Conservation (phyloP, 768 basidiomycete genomes). For the Boletus coccyginus region DNA sequence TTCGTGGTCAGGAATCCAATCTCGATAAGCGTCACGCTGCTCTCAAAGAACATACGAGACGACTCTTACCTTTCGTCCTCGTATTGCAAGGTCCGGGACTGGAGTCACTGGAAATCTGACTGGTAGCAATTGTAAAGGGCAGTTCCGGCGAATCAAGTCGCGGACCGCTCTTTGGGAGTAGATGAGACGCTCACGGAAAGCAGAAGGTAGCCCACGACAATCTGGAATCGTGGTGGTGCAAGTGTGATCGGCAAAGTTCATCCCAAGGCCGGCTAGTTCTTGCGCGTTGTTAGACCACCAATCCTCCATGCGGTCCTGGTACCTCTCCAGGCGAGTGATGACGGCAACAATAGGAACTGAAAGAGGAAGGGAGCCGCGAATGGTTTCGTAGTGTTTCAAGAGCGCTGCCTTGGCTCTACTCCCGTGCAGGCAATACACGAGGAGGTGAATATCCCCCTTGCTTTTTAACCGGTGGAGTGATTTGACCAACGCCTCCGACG, state of each 20-base stretch:
- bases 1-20: neutral
- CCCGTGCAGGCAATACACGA: slow-evolving; percentile 22
- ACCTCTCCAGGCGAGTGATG: slow-evolving; percentile 21
- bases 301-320: slow-evolving; percentile 19
- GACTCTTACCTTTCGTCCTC: slow-evolving; percentile 1
- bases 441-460: slow-evolving; percentile 13
- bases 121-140: neutral
- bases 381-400: slow-evolving; percentile 14
- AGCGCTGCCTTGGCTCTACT: slow-evolving; percentile 17
- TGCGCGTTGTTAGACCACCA: slow-evolving; percentile 20
- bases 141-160: slow-evolving; percentile 13
- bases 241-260: slow-evolving; percentile 20
- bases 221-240: slow-evolving; percentile 19
- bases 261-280: slow-evolving; percentile 8
- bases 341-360: slow-evolving; percentile 15
- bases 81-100: neutral
- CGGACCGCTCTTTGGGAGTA: slow-evolving; percentile 10
- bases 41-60: neutral
- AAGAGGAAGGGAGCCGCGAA: slow-evolving; percentile 6
- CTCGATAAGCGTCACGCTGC: neutral
- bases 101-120: slow-evolving; percentile 10
- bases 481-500: slow-evolving; percentile 1
- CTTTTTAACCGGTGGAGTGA: slow-evolving; percentile 7
- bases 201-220: neutral
- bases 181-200: slow-evolving; percentile 10